Base-by-base conservation (phyloP, 2,329 filamentous ascomycete species). In the Fusarium sp. region DNA sequence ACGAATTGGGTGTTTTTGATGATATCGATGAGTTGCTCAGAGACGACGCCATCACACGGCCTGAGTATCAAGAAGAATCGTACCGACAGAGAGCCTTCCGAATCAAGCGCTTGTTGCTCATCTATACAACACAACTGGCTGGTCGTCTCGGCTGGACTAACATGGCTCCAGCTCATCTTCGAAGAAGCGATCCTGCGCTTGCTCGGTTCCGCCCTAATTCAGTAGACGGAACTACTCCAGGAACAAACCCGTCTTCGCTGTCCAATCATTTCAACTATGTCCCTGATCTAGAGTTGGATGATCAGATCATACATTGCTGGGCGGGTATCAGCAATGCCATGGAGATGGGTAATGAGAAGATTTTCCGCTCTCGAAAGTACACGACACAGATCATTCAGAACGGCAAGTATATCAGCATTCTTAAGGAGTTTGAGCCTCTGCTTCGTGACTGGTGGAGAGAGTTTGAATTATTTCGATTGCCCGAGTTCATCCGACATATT, bases 1-100 rank as follows among this genome's bases (percentile, higher is more conserved):
- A 97, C 71, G 96, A 99, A 79, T 88, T 99, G 33, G 96, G 96
- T 13, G 94, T 99, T 3, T 99, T 98, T 73, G 96, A 98, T 71
- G 90, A 94, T 61, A 93, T 94, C 69, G 93, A 92, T 60, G 92
- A 94, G 73, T 77, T 89, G 72, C 79, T 91, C 57, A 86, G 85
- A 61, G 83, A 88, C 51, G 83, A 87, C 61, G 83, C 86, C 63
- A 88, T 89, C 69, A 85, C 85, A 17, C 83, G 88, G 33, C 88
- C 88, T 6, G 88, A 91, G 75, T 91, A 90, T 61, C 90, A 94
- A 62, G 92, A 97, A 61, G 90, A 92, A 72, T 85, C 87, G 1
- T 94, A 94, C 73, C 89, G 93, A 31, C 88, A 93, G 57, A 88
- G 94, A 44, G 92, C 92, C 42, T 88, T 88, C 70, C 92, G 95